Conservation (phyloP, 2,329 filamentous ascomycete genomes). For the Dothiorella sarmentorum region DNA sequence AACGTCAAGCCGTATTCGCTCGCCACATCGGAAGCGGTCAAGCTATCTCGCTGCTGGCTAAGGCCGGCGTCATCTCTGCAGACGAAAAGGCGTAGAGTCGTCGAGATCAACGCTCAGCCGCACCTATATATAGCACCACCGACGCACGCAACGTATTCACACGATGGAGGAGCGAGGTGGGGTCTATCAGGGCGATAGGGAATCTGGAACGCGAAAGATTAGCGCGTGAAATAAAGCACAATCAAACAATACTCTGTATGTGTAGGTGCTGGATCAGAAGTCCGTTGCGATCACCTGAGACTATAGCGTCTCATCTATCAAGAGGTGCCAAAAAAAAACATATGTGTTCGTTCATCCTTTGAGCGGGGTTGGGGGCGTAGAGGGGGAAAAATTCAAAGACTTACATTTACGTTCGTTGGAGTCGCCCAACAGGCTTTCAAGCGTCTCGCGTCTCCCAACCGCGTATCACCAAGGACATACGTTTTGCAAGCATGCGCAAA, state of each 20-base stretch:
- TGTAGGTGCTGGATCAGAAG: conserved; percentile 57
- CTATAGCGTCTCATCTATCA: conserved; percentile 63
- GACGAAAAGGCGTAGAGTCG: not conserved
- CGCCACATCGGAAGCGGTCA: not conserved
- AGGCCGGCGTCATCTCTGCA: not conserved
- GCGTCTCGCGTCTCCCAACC: too few relatives aligned
- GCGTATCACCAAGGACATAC: too few relatives aligned
- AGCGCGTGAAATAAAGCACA: not conserved
- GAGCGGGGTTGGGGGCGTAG: conserved; percentile 39
- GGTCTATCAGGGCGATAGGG: not conserved
- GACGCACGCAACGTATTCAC: not conserved
- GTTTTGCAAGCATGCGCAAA: too few relatives aligned
- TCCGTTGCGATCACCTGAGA: conserved; percentile 71
- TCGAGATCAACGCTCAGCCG: not conserved
- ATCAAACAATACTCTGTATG: conserved; percentile 13
- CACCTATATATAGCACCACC: not conserved
- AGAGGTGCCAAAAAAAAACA: conserved; percentile 91
- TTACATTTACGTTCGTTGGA: too few relatives aligned
- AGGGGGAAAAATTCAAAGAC: conserved; percentile 32
- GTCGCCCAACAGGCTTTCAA: too few relatives aligned
- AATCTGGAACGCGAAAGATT: not conserved
- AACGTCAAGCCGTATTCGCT: not conserved
- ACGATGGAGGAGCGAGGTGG: not conserved
- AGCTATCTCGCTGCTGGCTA: not conserved
- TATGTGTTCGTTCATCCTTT: conserved; percentile 4